phyloP scores from a whole-genome alignment of 352 stramenopile genomes.

The Stramenopiles sp. region DNA sequence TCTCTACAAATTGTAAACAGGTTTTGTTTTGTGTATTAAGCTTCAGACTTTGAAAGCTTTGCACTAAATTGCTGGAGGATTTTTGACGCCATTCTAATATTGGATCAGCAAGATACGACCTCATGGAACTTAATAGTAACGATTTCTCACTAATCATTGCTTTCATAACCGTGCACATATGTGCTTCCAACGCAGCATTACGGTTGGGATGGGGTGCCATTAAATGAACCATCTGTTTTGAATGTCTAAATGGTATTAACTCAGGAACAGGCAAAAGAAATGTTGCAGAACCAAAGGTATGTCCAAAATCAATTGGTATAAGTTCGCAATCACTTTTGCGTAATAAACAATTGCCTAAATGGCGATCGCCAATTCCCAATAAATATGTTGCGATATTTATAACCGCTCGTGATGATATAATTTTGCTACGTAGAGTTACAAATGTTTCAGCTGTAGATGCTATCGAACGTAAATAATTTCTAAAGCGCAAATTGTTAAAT shows the following conservation, averaged over 20 bases:
- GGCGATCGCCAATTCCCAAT: constrained; percentile 62
- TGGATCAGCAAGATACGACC: constrained; percentile 67
- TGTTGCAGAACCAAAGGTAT: constrained; percentile 56
- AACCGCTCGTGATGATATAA: constrained; percentile 47
- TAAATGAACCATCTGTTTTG: constrained; percentile 23
- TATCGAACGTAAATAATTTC: constrained; percentile 37
- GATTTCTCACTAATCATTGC: constrained; percentile 51
- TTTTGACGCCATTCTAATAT: constrained; percentile 56
- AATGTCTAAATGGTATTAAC: constrained; percentile 66
- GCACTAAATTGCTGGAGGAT: not conserved
- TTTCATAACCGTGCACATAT: constrained; percentile 34
- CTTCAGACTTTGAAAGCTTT: not conserved
- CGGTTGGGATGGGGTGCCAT: constrained; percentile 23
- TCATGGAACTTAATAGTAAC: constrained; percentile 59
- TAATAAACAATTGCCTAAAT: constrained; percentile 70
- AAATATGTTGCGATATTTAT: constrained; percentile 64
- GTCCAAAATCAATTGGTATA: constrained; percentile 70
- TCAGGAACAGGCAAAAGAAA: constrained; percentile 56
- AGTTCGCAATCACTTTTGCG: constrained; percentile 38
- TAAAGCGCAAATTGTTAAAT: constrained; percentile 50
- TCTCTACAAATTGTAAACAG: not conserved
- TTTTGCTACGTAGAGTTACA: constrained; percentile 49
- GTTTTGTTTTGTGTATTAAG: not conserved
- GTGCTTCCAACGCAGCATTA: constrained; percentile 24
- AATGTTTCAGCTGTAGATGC: constrained; percentile 50